Evolutionary conservation across 441 rosid genomes (phyloP), one percentile per base, ranked within the genome.

Genomic region (Populus hybrid): DNA sequence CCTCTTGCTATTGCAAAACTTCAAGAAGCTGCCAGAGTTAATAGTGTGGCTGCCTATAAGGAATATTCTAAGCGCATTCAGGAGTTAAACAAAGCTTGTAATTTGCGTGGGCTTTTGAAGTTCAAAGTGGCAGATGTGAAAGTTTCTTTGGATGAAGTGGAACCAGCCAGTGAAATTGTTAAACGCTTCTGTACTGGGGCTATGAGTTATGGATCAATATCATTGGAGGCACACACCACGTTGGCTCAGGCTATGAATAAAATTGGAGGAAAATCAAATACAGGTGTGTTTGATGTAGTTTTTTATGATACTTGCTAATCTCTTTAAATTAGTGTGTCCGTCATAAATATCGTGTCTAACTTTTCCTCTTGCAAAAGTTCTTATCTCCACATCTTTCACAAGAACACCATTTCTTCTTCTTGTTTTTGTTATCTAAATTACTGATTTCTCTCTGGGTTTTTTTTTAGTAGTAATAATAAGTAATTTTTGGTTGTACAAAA

Each of bases 141-240:
- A 82, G 80, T 97, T 77, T 93, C 97, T 34, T 72, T 97, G 77
- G 98, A 91, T 77, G 93, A 95, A 85, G 98, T 97, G 65, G 99
- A 97, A 82, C 93, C 97, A 34, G 98, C 99, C 35, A 91, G 99
- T 81, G 99, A 97, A 84, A 97, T 97, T 84, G 99, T 97, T 32
- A 97, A 97, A 81, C 87, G 99, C 72, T 97, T 97, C 80, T 93
- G 98, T 84, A 97, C 99, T 2, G 99, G 99, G 14, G 99, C 99
- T 35, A 95, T 97, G 99, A 97, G 99, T 83, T 97, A 97, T 84
- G 99, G 99, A 77, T 97, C 99, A 9, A 97, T 97, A 77, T 95
- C 99, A 75, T 74, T 93, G 78, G 99, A 97, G 89, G 99, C 99
- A 10, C 99, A 95, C 80, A 30, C 92, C 10, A 87, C 99, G 0